Evolutionary conservation across 495 filamentous ascomycete species (phyloP), one percentile per base, ranked within the genome.

Genomic region (Aspergillus mulundensis): DNA sequence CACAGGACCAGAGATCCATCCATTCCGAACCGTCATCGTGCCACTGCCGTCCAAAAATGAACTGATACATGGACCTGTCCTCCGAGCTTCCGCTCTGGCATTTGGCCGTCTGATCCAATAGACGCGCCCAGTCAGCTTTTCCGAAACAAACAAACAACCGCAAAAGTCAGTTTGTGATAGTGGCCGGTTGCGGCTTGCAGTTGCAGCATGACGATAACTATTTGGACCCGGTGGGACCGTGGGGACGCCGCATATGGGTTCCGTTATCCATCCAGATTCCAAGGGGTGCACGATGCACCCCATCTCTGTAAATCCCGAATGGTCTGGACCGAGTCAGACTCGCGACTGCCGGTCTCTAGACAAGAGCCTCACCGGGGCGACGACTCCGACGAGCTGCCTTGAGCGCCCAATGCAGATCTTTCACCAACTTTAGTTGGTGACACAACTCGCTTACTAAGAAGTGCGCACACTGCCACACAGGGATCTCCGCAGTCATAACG

Each of bases 201-300:
- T 18, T 18, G n/a, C n/a, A 18, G 38, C 47, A 23, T 1, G 18
- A 11, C 8, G 12, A 40, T 16, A 40, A 14, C 21, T 50, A 34
- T 50, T 39, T 50, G 48, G 32, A 39, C 36, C 48, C 20, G 20
- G 48, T 50, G 48, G 48, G 34, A 18, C n/a, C 34, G 32, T 50
- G 30, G 47, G 32, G 32, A 39, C 20, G 28, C 47, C 48, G 48
- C 46, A 50, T 3, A 44, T 8, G 25, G 48, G 48, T 39, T 50
- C 48, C 48, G 12, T 39, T 50, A 50, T 38, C 18, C n/a, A 50
- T 50, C 19, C 30, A 28, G n/a, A n/a, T n/a, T n/a, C n/a, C n/a
- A 18, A 38, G 46, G 12, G 14, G 23, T 15, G 23, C 43, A 14
- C 14, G 7, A 15, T 15, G 34, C 14, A 38, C 34, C 12, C 6